Evolutionary conservation across 2,329 filamentous ascomycete genomes (phyloP).

Genomic region (Venturia effusa): DNA sequence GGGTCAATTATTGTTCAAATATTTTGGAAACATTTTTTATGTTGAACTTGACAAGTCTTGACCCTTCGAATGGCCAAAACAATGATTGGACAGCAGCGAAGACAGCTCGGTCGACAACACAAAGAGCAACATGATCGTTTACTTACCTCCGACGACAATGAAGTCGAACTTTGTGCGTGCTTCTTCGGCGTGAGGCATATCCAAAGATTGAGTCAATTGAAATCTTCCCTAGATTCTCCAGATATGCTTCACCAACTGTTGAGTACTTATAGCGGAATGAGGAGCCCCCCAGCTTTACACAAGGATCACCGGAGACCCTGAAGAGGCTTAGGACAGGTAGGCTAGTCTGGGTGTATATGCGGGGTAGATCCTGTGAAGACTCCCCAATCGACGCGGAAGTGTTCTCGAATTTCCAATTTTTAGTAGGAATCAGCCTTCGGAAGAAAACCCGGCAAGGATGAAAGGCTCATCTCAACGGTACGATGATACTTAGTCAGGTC

Average conservation of each 20-base stretch:
- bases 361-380: not conserved
- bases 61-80: not conserved
- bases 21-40: not conserved
- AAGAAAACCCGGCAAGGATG: not conserved
- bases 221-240: too few relatives aligned
- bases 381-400: not conserved
- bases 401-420: not conserved
- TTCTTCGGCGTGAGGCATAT: not conserved
- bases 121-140: not conserved
- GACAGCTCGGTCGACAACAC: not conserved
- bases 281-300: not conserved
- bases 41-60: not conserved
- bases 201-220: not conserved
- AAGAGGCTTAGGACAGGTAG: not conserved
- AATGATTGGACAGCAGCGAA: not conserved
- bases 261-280: not conserved
- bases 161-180: conserved; percentile 12
- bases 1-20: not conserved
- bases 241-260: not conserved
- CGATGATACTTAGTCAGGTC: not conserved
- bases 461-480: not conserved
- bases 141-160: conserved; percentile 13
- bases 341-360: not conserved
- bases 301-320: not conserved
- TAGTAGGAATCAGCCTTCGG: not conserved